phyloP scores from a whole-genome alignment of 345 rosid genomes.

The Streptanthus diversifolius region DNA sequence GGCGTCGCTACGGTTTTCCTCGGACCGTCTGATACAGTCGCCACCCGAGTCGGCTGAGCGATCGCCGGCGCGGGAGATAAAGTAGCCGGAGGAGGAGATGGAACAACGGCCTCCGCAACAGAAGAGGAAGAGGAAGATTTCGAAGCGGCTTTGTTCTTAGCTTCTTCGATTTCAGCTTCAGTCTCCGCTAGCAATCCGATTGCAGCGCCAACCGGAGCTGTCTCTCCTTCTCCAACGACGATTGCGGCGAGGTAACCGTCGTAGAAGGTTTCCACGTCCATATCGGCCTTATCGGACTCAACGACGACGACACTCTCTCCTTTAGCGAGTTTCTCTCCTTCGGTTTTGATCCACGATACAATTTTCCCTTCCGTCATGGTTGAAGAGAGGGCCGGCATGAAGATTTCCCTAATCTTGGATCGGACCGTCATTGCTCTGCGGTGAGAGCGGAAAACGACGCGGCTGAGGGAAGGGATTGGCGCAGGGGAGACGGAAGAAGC shows the following conservation, averaged over 20 bases:
- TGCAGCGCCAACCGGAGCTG: constrained; percentile 85
- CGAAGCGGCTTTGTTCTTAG: constrained; percentile 63
- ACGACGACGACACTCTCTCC: constrained; percentile 97
- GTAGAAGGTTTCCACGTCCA: constrained; percentile 96
- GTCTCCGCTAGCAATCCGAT: constrained; percentile 86
- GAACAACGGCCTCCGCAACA: constrained; percentile 29
- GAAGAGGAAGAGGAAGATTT: constrained; percentile 36
- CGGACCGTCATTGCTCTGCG: constrained; percentile 44
- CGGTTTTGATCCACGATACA: constrained; percentile 93
- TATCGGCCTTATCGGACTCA: constrained; percentile 96
- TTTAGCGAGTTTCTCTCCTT: constrained; percentile 82
- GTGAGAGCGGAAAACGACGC: constrained; percentile 31
- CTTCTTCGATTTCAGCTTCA: constrained; percentile 84
- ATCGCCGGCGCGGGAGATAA: constrained; percentile 47
- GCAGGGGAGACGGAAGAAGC: constrained; percentile 36
- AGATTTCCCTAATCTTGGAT: constrained; percentile 90
- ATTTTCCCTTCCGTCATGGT: constrained; percentile 99
- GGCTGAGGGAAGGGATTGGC: constrained; percentile 23
- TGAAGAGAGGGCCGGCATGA: constrained; percentile 98
- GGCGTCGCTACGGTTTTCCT: constrained; percentile 73
- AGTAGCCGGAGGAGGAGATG: constrained; percentile 53
- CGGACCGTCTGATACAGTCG: constrained; percentile 42
- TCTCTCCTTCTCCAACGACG: constrained; percentile 85
- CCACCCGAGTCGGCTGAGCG: constrained; percentile 32
- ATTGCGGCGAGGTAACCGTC: constrained; percentile 94